These are phyloP conservation scores for Kondoa subrosea DNA, from an alignment of 768 basidiomycete species.

Conservation along the genomic window DNA sequence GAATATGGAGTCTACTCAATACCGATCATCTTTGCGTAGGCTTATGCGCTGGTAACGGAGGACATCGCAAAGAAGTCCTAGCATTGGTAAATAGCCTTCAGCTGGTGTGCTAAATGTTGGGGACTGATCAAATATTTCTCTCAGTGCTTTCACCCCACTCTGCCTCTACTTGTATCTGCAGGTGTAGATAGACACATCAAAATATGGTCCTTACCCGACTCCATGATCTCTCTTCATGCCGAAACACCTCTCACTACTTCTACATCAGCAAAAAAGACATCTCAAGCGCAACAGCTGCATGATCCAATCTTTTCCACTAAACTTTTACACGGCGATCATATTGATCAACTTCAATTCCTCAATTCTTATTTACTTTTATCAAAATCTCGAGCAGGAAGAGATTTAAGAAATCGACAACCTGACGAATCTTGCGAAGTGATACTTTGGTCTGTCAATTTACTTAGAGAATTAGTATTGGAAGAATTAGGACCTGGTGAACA, in stretches of 20 bases:
- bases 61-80: constrained; percentile 3
- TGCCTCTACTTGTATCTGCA: not conserved
- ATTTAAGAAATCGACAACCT: not conserved
- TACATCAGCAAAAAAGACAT: not conserved
- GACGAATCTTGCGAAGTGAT: not conserved
- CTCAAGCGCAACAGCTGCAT: not conserved
- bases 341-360: constrained; percentile 1
- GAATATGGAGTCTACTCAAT: not conserved
- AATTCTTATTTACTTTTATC: not conserved
- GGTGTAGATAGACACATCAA: constrained; percentile 1
- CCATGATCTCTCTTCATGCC: no score
- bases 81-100: not conserved
- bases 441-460: not conserved
- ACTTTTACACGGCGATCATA: not conserved
- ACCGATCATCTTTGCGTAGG: constrained; percentile 1
- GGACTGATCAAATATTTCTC: not conserved
- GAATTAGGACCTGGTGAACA: not conserved
- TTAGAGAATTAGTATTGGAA: not conserved
- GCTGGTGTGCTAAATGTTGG: no score
- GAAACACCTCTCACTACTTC: not conserved
- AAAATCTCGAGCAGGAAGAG: not conserved
- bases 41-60: not conserved
- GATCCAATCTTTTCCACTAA: not conserved
- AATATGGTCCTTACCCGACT: constrained; percentile 2
- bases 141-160: constrained; percentile 5